Evolutionary conservation across 495 filamentous ascomycete species (phyloP).

Genomic region (Aspergillus avenaceus): DNA sequence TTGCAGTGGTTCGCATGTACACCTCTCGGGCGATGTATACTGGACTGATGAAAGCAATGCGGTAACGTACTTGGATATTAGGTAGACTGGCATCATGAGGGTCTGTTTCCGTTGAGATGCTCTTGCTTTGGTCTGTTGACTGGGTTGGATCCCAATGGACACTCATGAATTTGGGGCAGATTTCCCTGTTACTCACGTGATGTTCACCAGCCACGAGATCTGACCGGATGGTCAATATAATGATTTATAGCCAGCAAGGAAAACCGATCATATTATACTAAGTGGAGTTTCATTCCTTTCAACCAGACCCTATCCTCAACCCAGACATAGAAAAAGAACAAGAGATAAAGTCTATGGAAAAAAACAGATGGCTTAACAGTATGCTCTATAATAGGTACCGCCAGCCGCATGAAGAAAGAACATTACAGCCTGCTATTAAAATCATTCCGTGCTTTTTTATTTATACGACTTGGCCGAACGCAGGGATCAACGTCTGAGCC

Average conservation of each 20-base stretch:
- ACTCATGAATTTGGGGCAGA: too few relatives aligned
- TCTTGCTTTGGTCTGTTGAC: too few relatives aligned
- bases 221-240: too few relatives aligned
- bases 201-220: not conserved
- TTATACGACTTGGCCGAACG: conserved; percentile 59
- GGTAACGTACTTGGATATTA: conserved; percentile 40
- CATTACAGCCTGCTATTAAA: conserved; percentile 13
- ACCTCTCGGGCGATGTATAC: not conserved
- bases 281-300: conserved; percentile 14
- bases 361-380: conserved; percentile 14
- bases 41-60: not conserved
- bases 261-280: conserved; percentile 10
- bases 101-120: not conserved
- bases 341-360: conserved; percentile 17
- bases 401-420: conserved; percentile 3
- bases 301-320: conserved; percentile 2
- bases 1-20: not conserved
- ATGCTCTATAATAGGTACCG: conserved; percentile 15
- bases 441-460: conserved; percentile 17
- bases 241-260: not conserved
- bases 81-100: conserved; percentile 30
- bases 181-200: not conserved
- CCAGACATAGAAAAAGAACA: conserved; percentile 3
- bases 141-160: too few relatives aligned
- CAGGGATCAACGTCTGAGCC: conserved; percentile 85